phyloP scores from a whole-genome alignment of 2,329 filamentous ascomycete genomes.

The Fusarium sp. region DNA sequence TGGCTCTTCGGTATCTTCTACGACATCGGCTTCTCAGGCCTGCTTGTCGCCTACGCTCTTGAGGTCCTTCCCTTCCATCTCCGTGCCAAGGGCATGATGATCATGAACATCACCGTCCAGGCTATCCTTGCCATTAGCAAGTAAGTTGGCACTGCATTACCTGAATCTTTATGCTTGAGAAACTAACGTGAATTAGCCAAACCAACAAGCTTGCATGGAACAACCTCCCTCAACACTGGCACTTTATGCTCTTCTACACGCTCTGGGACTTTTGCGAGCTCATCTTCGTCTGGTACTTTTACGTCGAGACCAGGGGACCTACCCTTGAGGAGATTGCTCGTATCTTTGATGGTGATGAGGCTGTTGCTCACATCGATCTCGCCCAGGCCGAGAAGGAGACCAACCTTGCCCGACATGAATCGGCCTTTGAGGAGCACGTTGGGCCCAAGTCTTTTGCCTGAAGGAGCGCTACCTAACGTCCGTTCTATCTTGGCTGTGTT shows the following conservation, averaged over 20 bases:
- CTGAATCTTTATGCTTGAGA: not conserved
- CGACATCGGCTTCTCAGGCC: conserved; percentile 68
- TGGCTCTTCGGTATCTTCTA: conserved; percentile 70
- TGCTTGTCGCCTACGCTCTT: conserved; percentile 67
- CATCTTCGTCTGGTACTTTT: conserved; percentile 72
- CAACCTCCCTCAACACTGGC: conserved; percentile 68
- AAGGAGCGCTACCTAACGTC: not conserved
- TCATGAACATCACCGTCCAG: conserved; percentile 73
- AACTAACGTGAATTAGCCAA: conserved; percentile 55
- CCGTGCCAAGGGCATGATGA: conserved; percentile 69
- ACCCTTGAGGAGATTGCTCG: conserved; percentile 71
- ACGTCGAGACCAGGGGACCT: conserved; percentile 76
- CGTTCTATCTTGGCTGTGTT: not conserved
- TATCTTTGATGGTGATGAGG: conserved; percentile 75
- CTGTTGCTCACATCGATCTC: conserved; percentile 65
- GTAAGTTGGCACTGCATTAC: conserved; percentile 51
- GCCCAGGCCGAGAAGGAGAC: conserved; percentile 66
- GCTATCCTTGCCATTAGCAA: conserved; percentile 70
- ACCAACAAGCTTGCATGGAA: conserved; percentile 73
- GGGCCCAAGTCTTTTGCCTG: conserved; percentile 34
- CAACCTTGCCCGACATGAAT: conserved; percentile 44
- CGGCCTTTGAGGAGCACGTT: conserved; percentile 23
- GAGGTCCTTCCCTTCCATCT: conserved; percentile 69
- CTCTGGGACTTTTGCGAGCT: conserved; percentile 71
- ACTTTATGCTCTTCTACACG: conserved; percentile 74